phyloP scores from a whole-genome alignment of 1,284 basidiomycete species.

The Pascua sp. region DNA sequence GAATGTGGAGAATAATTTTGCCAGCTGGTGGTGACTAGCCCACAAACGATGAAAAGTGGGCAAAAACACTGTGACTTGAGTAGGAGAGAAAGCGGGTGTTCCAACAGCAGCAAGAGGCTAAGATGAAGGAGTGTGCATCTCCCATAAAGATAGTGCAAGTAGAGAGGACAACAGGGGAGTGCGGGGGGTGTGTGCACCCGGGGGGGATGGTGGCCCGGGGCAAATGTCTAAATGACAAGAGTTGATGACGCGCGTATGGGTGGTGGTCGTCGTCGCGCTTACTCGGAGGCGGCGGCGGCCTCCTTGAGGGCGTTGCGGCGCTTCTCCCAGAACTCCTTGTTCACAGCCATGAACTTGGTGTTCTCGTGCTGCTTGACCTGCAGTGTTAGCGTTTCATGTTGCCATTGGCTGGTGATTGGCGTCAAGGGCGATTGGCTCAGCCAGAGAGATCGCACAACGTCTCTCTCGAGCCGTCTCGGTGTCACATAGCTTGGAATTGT shows the following conservation, averaged over 20 bases:
- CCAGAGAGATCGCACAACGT: too few relatives aligned
- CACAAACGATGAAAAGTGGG: too few relatives aligned
- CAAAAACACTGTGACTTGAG: too few relatives aligned
- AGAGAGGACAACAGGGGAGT: constrained; percentile 6
- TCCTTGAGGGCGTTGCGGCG: constrained; percentile 26
- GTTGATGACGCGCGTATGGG: constrained; percentile 24
- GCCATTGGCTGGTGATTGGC: too few relatives aligned
- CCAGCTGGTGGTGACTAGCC: too few relatives aligned
- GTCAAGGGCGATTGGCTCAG: too few relatives aligned
- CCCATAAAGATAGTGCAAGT: constrained; percentile 2
- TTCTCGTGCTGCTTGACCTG: constrained; percentile 45
- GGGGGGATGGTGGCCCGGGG: too few relatives aligned
- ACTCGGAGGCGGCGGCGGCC: constrained; percentile 1
- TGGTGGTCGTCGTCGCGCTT: constrained; percentile 15
- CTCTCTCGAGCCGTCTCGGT: not conserved
- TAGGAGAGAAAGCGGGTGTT: too few relatives aligned
- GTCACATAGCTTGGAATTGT: constrained; percentile 6
- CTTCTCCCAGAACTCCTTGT: constrained; percentile 43
- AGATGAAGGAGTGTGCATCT: constrained; percentile 7
- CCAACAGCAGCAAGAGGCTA: not conserved
- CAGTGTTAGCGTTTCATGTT: too few relatives aligned
- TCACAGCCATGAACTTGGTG: constrained; percentile 38
- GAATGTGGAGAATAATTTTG: too few relatives aligned
- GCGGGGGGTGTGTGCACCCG: not conserved
- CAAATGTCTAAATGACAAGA: not conserved